These are phyloP conservation scores for Bacterosira constricta DNA, from an alignment of 108 stramenopile species.

Conservation along the genomic window DNA sequence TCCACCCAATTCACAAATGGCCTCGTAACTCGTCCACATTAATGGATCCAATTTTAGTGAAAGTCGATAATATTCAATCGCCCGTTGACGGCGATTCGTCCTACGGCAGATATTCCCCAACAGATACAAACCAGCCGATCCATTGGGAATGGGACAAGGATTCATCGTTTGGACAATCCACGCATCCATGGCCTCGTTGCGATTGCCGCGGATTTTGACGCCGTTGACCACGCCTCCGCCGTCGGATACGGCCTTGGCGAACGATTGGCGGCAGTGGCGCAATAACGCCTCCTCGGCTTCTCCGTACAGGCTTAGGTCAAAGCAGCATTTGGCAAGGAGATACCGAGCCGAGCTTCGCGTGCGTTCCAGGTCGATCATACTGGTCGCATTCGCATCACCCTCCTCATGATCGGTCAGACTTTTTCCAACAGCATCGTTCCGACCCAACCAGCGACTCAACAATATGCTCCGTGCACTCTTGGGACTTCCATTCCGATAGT, in stretches of 20 bases:
- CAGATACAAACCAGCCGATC: constrained; percentile 85
- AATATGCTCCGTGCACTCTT: constrained; percentile 63
- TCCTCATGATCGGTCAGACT: no score
- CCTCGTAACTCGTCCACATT: constrained; percentile 84
- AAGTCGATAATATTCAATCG: constrained; percentile 76
- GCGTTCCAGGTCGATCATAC: constrained; percentile 34
- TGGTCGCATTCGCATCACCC: no score
- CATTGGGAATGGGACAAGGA: constrained; percentile 84
- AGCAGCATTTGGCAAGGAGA: constrained; percentile 74
- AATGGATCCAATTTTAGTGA: constrained; percentile 86
- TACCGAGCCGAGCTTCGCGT: constrained; percentile 53
- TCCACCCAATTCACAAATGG: constrained; percentile 81
- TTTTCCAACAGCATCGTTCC: neutral
- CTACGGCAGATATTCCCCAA: constrained; percentile 81
- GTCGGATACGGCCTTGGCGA: constrained; percentile 20
- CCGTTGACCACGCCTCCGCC: neutral
- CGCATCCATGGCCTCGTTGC: constrained; percentile 58
- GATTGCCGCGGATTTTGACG: constrained; percentile 20
- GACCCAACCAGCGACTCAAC: constrained; percentile 28
- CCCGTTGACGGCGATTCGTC: constrained; percentile 76
- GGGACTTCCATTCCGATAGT: constrained; percentile 67
- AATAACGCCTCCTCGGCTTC: constrained; percentile 82
- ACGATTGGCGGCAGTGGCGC: constrained; percentile 43
- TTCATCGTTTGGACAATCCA: constrained; percentile 60
- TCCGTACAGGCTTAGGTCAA: constrained; percentile 64